Base-by-base conservation (phyloP, 805 yeast genomes). In the Wickerhamomyces rabaulensis region DNA sequence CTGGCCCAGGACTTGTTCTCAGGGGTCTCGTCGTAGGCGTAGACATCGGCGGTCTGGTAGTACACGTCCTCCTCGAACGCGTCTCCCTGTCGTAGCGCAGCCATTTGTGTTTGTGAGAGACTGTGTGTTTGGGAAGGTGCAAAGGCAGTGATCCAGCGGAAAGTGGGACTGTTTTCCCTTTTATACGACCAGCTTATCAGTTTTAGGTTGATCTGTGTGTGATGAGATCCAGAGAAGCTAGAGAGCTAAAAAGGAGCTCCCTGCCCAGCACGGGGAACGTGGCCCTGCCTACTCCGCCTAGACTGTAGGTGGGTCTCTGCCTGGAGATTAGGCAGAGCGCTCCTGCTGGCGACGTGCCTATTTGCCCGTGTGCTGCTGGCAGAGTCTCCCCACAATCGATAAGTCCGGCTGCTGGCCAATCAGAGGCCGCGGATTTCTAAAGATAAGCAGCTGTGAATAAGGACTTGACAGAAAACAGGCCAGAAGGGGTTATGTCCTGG, bases 1-100 rank as follows among this genome's bases (percentile, higher is more conserved):
- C 85, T 80, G 21, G 97, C 97, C 98, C 98, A 92, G 4, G 96
- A 84, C 56, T 72, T 80, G 75, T 90, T 88, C 55, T 78, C 82
- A 27, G 87, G 83, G 25, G 79, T 74, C 63, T 86, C 92, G 57
- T 86, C 89, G 66, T 87, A 87, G 35, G 74, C 55, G 52, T 56
- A 58, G 25, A 53, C 54, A 20, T 44, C 37, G 27, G 48, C 44
- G 12, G 53, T 46, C 41, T 46, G 52, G 45, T 40, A 39, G 41
- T 49, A 49, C 31, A 43, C 49, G 36, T 49, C 52, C 15, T 49
- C 52, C 8, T 44, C 50, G 35, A 47, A 44, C 7, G 44, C 33
- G 42, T 47, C 50, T 15, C 39, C 36, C 20, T 33, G 36, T 33
- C 36, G 36, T 33, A 33, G 36, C 20, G 17, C 8, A 29, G 35